Evolutionary conservation across 345 rosid species (phyloP), one percentile per base, ranked within the genome.

Genomic region (Noccaea bulbosa): DNA sequence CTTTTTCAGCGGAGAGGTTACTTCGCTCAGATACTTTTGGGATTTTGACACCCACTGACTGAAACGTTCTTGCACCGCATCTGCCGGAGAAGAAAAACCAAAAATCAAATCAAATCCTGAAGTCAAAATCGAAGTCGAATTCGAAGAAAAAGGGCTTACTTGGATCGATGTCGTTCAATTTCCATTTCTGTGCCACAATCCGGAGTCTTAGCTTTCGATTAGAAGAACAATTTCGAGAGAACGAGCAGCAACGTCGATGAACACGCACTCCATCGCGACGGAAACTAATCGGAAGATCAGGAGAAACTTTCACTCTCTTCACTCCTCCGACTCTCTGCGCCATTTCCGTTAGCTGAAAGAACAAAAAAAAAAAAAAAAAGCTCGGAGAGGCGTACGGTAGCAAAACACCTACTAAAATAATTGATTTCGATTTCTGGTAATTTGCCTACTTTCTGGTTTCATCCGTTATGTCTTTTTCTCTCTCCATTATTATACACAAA

Each of bases 41-140:
- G 99, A 87, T 81, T 84, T 91, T 2, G 91, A 87, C 27, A 94
- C 58, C 99, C 99, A 94, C 32, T 81, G 65, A 55, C 67, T 86
- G 33, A 94, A 72, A 74, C 78, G 84, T 77, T 88, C 88, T 71
- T 89, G 97, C 70, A 91, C 85, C 1, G 87, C 83, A 79, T 69
- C 99, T 94, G 82, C 55, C 65, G 37, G 16, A 60, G 45, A 54
- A 22, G 48, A 52, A 15, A 38, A 11, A 8, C 52, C 52, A 5
- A 44, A 47, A 27, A 27, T 27, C 30, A 27, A 27, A 27, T 27
- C 30, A 27, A 27, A 27, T 1, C 30, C 30, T 27, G 7, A 47
- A 47, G 0, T 33, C 45, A 57, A 24, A 57, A 41, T 3, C 10
- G 5, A 47, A 57, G 0, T 22, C 17, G 16, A 63, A 43, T 8